These are phyloP conservation scores for Cymbopogon citratus DNA, from an alignment of 176 grass and related monocot genomes.

Conservation along the genomic window DNA sequence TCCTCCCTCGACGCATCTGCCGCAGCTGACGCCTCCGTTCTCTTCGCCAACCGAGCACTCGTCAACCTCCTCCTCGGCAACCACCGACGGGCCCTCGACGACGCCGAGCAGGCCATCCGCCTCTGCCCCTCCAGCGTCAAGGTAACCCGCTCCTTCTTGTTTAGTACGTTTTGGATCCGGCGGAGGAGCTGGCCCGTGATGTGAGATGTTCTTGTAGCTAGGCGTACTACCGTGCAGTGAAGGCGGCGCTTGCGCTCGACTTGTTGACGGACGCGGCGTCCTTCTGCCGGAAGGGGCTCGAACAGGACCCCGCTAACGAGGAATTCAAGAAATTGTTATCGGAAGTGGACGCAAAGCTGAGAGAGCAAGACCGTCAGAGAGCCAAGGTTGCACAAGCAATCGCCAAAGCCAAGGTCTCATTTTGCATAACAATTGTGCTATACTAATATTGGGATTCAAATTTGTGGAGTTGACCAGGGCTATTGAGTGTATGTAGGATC, in stretches of 20 bases:
- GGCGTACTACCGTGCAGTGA: constrained; percentile 82
- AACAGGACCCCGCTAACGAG: constrained; percentile 61
- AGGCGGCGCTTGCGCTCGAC: constrained; percentile 67
- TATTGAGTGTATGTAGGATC: constrained; percentile 35
- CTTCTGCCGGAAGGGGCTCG: constrained; percentile 62
- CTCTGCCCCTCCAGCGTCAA: constrained; percentile 70
- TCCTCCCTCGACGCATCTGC: background rate
- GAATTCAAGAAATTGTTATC: constrained; percentile 65
- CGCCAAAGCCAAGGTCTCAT: constrained; percentile 54
- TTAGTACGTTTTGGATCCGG: background rate
- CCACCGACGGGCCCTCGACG: constrained; percentile 56
- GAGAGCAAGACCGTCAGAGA: constrained; percentile 45
- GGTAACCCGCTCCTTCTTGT: constrained; percentile 1
- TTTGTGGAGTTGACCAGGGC: background rate
- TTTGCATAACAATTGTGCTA: background rate
- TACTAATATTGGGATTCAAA: background rate
- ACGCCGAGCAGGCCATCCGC: constrained; percentile 62
- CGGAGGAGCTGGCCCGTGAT: background rate
- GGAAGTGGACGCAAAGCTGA: constrained; percentile 47
- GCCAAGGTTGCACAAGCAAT: constrained; percentile 54
- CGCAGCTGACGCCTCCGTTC: constrained; percentile 52
- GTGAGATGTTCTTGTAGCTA: constrained; percentile 43
- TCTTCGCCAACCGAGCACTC: constrained; percentile 88
- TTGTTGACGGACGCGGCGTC: constrained; percentile 48
- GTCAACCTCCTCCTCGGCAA: constrained; percentile 89